These are phyloP conservation scores for Neurospora sp. DNA, from an alignment of 495 filamentous ascomycete genomes.

Conservation along the genomic window DNA sequence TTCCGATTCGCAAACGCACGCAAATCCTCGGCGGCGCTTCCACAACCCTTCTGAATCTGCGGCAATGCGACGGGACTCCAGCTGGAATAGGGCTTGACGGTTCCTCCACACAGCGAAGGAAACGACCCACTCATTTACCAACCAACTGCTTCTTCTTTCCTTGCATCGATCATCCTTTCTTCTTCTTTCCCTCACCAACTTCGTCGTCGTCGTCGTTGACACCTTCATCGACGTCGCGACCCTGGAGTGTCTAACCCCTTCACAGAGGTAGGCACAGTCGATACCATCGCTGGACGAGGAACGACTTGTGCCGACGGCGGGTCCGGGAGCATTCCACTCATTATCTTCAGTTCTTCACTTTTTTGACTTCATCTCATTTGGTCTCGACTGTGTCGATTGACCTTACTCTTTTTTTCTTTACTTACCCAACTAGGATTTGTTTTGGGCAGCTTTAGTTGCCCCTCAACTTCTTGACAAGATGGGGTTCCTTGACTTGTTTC, in stretches of 20 bases:
- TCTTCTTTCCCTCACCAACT: constrained; percentile 4
- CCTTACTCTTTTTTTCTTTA: constrained; percentile 10
- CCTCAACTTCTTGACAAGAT: constrained; percentile 39
- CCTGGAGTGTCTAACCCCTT: constrained; percentile 13
- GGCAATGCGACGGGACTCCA: neutral
- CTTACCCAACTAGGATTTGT: constrained; percentile 17
- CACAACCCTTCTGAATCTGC: neutral
- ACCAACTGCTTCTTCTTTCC: constrained; percentile 5
- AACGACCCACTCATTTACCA: neutral
- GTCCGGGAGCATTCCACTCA: constrained; percentile 17
- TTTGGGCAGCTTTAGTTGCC: constrained; percentile 20
- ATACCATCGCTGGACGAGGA: constrained; percentile 45
- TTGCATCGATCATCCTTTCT: neutral
- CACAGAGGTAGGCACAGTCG: constrained; percentile 33
- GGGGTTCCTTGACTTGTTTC: constrained; percentile 62
- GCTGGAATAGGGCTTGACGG: neutral
- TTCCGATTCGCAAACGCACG: neutral
- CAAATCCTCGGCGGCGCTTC: neutral
- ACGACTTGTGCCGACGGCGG: constrained; percentile 37
- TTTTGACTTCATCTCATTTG: neutral
- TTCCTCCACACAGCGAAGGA: neutral
- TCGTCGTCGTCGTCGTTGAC: neutral
- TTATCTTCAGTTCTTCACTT: constrained; percentile 6
- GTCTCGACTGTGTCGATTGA: constrained; percentile 2
- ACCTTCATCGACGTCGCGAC: constrained; percentile 6